Evolutionary conservation across 2,329 filamentous ascomycete genomes (phyloP).

Genomic region (Xylaria sp.): DNA sequence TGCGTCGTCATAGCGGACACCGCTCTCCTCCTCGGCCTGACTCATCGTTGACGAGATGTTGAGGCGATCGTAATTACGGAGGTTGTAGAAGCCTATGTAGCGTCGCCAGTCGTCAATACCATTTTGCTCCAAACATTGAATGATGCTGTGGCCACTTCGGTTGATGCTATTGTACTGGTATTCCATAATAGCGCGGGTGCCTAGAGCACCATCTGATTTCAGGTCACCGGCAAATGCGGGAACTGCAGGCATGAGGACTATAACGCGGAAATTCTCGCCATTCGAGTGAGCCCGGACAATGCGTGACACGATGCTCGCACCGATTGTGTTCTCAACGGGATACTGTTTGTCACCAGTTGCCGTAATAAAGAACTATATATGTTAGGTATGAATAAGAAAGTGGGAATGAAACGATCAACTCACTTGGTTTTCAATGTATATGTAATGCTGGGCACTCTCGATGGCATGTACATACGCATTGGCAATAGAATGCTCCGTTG

Average conservation of each 20-base stretch:
- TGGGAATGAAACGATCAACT: neutral
- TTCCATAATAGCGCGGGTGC: conserved; percentile 87
- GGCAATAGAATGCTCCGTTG: conserved; percentile 78
- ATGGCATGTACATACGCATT: conserved; percentile 85
- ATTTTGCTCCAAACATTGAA: conserved; percentile 72
- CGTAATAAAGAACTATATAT: conserved; percentile 81
- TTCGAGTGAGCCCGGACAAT: conserved; percentile 75
- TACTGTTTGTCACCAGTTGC: conserved; percentile 75
- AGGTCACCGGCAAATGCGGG: conserved; percentile 86
- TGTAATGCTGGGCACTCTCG: conserved; percentile 72
- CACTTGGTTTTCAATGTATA: conserved; percentile 82
- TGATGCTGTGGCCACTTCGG: conserved; percentile 79
- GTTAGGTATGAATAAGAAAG: conserved; percentile 21
- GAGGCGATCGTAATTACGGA: conserved; percentile 85
- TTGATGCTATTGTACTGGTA: conserved; percentile 86
- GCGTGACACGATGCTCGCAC: conserved; percentile 80
- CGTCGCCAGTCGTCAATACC: conserved; percentile 74
- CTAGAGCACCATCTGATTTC: conserved; percentile 75
- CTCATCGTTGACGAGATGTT: conserved; percentile 73
- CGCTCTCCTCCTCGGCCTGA: conserved; percentile 68
- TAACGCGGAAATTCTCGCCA: conserved; percentile 75
- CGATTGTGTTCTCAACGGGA: conserved; percentile 81
- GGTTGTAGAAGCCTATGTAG: conserved; percentile 87
- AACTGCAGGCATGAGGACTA: conserved; percentile 81
- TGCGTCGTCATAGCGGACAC: conserved; percentile 74